These are phyloP conservation scores for Leptomonas pyrrhocoris DNA, from an alignment of 208 protist genomes.

Conservation along the genomic window DNA sequence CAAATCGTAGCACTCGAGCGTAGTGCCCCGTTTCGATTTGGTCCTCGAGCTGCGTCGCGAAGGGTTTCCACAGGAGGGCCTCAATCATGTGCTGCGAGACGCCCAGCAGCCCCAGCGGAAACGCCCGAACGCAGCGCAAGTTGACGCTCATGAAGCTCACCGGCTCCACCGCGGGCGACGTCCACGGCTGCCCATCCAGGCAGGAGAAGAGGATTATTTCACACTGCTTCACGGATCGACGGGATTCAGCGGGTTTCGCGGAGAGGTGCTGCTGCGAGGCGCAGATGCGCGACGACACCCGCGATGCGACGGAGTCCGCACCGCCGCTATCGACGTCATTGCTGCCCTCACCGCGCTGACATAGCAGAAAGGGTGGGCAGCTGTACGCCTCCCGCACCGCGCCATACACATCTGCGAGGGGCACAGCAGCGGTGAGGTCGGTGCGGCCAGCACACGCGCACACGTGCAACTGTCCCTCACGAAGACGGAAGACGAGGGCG, in stretches of 20 bases:
- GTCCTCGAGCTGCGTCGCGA: conserved; percentile 24
- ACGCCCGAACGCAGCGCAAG: conserved; percentile 9
- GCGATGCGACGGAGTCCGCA: neutral
- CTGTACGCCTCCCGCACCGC: conserved; percentile 7
- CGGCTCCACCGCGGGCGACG: conserved; percentile 8
- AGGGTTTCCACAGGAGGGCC: conserved; percentile 28
- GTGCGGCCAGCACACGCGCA: conserved; percentile 5
- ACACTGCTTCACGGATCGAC: conserved; percentile 5
- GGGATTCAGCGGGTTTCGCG: conserved; percentile 1
- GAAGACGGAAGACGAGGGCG: conserved; percentile 15
- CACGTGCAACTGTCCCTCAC: conserved; percentile 14
- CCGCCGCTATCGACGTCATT: neutral
- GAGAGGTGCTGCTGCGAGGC: conserved; percentile 18
- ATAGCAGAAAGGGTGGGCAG: conserved; percentile 21
- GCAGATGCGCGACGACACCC: conserved; percentile 1
- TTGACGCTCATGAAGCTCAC: conserved; percentile 17
- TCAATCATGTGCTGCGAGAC: conserved; percentile 28
- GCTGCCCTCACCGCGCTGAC: conserved; percentile 1
- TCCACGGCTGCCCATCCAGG: conserved; percentile 14
- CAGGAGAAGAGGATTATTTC: conserved; percentile 23
- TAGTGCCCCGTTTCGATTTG: conserved; percentile 21
- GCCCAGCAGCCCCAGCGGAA: conserved; percentile 22
- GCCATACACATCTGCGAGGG: conserved; percentile 1
- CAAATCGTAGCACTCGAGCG: conserved; percentile 22
- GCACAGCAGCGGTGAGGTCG: conserved; percentile 8